Evolutionary conservation across 2,329 filamentous ascomycete genomes (phyloP).

Genomic region (Colletotrichum musae): DNA sequence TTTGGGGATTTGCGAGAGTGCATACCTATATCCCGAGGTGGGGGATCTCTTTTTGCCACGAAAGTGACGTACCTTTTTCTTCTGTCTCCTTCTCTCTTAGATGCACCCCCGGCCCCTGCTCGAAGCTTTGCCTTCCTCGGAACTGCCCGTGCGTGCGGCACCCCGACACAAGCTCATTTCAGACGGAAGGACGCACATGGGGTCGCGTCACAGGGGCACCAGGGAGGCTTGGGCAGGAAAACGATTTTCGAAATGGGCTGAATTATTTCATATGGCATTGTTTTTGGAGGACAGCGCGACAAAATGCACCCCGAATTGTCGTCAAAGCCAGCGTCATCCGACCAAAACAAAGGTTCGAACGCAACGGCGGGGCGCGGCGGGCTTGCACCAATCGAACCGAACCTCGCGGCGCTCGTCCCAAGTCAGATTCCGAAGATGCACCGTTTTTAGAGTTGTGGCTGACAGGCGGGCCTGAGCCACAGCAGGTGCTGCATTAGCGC

Average conservation of each 20-base stretch:
- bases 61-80: slow-evolving; percentile 27
- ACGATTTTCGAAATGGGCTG: neutral
- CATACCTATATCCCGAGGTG: slow-evolving; percentile 14
- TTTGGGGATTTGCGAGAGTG: neutral
- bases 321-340: neutral
- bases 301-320: neutral
- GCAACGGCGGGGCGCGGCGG: slow-evolving; percentile 12
- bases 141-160: slow-evolving; percentile 37
- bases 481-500: slow-evolving; percentile 38
- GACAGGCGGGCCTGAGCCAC: slow-evolving; percentile 39
- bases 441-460: slow-evolving; percentile 42
- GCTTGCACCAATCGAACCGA: neutral
- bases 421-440: slow-evolving; percentile 29
- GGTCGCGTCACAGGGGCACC: slow-evolving; percentile 2
- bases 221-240: neutral
- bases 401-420: slow-evolving; percentile 9
- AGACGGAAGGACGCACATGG: slow-evolving; percentile 22
- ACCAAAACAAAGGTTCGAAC: neutral
- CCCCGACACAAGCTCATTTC: slow-evolving; percentile 36
- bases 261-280: neutral
- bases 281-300: neutral
- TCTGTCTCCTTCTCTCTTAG: slow-evolving; percentile 2
- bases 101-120: slow-evolving; percentile 35
- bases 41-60: slow-evolving; percentile 1
- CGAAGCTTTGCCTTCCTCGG: slow-evolving; percentile 27